Percentiles rank a stretch among this genome's conserved stretches.
Conservation (phyloP, 345 rosid species). For the Reutealis trisperma region DNA sequence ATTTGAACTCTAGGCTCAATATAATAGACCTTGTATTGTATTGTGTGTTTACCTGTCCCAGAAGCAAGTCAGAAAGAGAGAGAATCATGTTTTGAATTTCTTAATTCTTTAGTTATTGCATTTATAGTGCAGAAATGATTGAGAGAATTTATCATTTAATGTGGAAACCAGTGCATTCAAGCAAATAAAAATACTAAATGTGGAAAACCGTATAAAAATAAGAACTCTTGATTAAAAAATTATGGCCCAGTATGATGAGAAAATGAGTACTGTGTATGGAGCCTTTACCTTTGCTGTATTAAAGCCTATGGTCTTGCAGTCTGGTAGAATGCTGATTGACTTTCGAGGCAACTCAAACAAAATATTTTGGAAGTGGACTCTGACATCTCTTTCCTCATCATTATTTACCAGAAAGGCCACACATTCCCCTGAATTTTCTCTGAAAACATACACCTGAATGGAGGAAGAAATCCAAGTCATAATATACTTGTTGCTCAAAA, state of each 20-base stretch:
- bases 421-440: constrained; percentile 43
- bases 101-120: neutral
- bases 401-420: constrained; percentile 69
- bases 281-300: constrained; percentile 65
- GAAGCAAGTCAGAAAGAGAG: neutral
- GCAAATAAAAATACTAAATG: neutral
- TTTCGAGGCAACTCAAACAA: constrained; percentile 52
- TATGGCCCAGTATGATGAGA: neutral
- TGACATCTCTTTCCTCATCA: constrained; percentile 29
- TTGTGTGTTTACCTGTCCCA: constrained; percentile 53
- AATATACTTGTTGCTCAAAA: neutral
- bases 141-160: neutral
- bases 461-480: neutral
- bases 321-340: constrained; percentile 73
- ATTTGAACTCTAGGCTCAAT: constrained; percentile 39
- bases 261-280: neutral
- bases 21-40: constrained; percentile 47
- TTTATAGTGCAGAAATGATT: neutral
- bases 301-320: constrained; percentile 65
- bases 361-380: constrained; percentile 44
- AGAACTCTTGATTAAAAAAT: neutral
- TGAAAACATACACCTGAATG: constrained; percentile 61
- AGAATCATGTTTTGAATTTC: neutral
- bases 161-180: neutral
- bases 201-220: neutral